phyloP scores from a whole-genome alignment of 352 stramenopile genomes.

The Phytophthora vignae region DNA sequence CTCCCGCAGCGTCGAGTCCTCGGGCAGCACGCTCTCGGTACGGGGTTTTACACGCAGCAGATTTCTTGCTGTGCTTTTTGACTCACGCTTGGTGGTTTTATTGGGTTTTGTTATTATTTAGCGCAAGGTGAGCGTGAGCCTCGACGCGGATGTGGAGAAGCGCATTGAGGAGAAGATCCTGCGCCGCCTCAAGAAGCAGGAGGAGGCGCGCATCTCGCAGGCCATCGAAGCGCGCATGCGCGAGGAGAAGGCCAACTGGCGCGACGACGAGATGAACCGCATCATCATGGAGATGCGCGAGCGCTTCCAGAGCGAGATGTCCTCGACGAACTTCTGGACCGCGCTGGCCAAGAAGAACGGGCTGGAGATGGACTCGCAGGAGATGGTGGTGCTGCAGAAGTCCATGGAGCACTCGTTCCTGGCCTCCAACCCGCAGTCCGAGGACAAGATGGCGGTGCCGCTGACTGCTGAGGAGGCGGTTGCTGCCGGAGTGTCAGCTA shows the following conservation, averaged over 20 bases:
- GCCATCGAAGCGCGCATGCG: slow-evolving; percentile 87
- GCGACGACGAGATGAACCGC: slow-evolving; percentile 90
- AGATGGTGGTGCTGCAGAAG: slow-evolving; percentile 58
- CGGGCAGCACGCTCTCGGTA: slow-evolving; percentile 41
- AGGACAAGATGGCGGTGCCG: slow-evolving; percentile 65
- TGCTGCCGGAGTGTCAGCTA: slow-evolving; percentile 30
- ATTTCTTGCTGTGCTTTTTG: background rate
- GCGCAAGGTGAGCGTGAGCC: slow-evolving; percentile 68
- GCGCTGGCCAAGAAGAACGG: slow-evolving; percentile 75
- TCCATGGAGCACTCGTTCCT: slow-evolving; percentile 57
- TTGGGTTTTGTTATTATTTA: slow-evolving; percentile 1
- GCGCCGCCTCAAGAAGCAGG: slow-evolving; percentile 87
- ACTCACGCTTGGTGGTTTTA: background rate
- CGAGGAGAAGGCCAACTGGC: slow-evolving; percentile 87
- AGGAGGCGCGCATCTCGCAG: slow-evolving; percentile 84
- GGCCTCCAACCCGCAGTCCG: slow-evolving; percentile 71
- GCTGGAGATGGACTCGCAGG: slow-evolving; percentile 45
- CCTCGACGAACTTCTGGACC: slow-evolving; percentile 66
- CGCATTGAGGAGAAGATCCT: slow-evolving; percentile 91
- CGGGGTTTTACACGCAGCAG: too few species aligned
- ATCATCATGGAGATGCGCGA: slow-evolving; percentile 92
- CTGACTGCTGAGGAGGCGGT: slow-evolving; percentile 24
- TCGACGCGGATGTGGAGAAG: slow-evolving; percentile 83
- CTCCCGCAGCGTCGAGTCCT: slow-evolving; percentile 51
- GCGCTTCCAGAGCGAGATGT: slow-evolving; percentile 86